Evolutionary conservation across 495 filamentous ascomycete genomes (phyloP).

Genomic region (Hypomontagnella submonticulosa): DNA sequence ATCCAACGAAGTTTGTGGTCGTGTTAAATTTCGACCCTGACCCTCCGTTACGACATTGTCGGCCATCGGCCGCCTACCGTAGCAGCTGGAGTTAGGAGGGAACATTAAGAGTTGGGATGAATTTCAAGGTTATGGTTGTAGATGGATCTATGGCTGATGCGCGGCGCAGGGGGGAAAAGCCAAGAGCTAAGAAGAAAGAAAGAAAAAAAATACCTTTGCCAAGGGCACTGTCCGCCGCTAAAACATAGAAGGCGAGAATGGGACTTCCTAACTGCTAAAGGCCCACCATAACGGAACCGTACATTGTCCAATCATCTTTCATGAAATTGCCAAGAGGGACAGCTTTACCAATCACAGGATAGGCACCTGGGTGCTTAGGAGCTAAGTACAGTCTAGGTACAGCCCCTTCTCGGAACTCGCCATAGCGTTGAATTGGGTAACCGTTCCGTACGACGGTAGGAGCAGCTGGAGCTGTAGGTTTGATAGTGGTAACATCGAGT

Average conservation of each 20-base stretch:
- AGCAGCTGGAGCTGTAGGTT: too few species aligned
- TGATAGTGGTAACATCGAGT: too few species aligned
- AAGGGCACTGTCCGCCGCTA: conserved; percentile 32
- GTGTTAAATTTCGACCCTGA: conserved; percentile 15
- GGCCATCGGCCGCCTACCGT: too few species aligned
- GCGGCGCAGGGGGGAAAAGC: conserved; percentile 27
- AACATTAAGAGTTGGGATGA: not conserved
- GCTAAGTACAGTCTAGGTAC: conserved; percentile 6
- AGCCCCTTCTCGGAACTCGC: conserved; percentile 14
- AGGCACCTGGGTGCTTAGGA: not conserved
- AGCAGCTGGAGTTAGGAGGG: conserved; percentile 9
- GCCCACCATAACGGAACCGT: conserved; percentile 29
- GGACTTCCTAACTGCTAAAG: not conserved
- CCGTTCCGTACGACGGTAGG: not conserved
- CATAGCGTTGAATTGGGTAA: conserved; percentile 6
- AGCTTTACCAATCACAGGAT: conserved; percentile 22
- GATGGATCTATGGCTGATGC: conserved; percentile 29
- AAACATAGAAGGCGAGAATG: not conserved
- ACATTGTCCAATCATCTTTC: conserved; percentile 30
- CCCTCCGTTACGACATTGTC: conserved; percentile 15
- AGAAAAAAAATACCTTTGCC: conserved; percentile 18
- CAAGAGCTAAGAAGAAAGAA: conserved; percentile 11
- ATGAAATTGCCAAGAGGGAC: conserved; percentile 30
- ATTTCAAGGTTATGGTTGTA: too few species aligned
- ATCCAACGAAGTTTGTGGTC: conserved; percentile 13